Base-by-base conservation (phyloP, 805 yeast genomes). In the Candida succiphila region DNA sequence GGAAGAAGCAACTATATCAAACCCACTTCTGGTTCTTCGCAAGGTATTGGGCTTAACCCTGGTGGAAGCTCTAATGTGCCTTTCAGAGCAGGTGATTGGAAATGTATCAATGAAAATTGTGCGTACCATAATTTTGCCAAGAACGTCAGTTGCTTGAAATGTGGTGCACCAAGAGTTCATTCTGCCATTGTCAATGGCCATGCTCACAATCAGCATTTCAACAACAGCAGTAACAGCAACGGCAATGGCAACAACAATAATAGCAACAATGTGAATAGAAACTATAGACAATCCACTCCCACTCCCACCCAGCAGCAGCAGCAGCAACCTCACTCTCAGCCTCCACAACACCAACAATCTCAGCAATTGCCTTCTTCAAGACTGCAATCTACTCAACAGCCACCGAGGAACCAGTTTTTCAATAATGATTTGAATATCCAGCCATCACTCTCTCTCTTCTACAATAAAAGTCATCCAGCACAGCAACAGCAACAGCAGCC, bases 71-170 rank as follows among this genome's bases (percentile, higher is more conserved):
- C 60, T 4, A 63, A 74, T 46, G 94, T 88, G n/a, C 95, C 96
- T 21, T 88, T 88, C 58, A 71, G 96, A 46, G 96, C 96, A 3
- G 96, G 96, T 33, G 96, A 87, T 58, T 88, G 96, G 96, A 87
- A 86, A 56, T 88, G 96, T 62, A 65, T 72, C 19, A 75, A 72
- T 41, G 88, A 80, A 35, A 64, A 72, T 18, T 88, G 96, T 54
- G 68, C 76, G 23, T 88, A 88, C 55, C 96, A 87, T 56, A 87
- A 87, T 55, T 87, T 87, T 65, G 96, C 96, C 3, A 87, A 87
- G 50, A 87, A 87, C 54, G 65, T 84, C 37, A 75, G 78, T 37
- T 87, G 96, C 53, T 66, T 87, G 51, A 78, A 89, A 52, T 87
- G 96, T 60, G 94, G 95, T 4, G 81, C 84, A 2, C 78, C 88